A percentile compares a stretch with the other conserved stretches of the same genome.
Conservation (phyloP, 1,284 basidiomycete genomes). For the Flammula alnicola region DNA sequence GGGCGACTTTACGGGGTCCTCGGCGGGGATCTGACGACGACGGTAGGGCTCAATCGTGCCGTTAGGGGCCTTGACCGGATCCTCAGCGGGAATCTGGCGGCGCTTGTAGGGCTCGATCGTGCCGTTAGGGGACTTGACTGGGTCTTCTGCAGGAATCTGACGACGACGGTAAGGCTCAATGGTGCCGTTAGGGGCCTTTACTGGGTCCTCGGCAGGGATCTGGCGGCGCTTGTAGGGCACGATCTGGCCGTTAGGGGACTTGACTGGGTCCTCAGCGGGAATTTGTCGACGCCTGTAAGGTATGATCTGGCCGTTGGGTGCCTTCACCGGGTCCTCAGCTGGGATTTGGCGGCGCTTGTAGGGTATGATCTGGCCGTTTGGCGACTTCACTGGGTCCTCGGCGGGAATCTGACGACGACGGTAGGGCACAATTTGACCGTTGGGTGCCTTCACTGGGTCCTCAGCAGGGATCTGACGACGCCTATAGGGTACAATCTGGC, state of each 20-base stretch:
- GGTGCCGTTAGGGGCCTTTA: constrained; percentile 34
- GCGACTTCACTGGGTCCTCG: constrained; percentile 28
- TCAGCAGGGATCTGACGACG: constrained; percentile 42
- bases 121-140: constrained; percentile 31
- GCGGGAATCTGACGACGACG: constrained; percentile 25
- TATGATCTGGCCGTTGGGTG: constrained; percentile 34
- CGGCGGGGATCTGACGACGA: constrained; percentile 42
- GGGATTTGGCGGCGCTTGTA: constrained; percentile 32
- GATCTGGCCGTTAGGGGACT: constrained; percentile 30
- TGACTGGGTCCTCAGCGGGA: constrained; percentile 33
- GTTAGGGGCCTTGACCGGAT: constrained; percentile 33
- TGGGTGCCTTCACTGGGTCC: constrained; percentile 31
- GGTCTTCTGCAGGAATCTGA: constrained; percentile 30
- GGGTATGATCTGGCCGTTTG: constrained; percentile 27
- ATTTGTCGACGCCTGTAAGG: constrained; percentile 35
- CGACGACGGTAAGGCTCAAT: constrained; percentile 14
- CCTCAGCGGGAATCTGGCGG: constrained; percentile 37
- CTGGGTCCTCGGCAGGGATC: constrained; percentile 39
- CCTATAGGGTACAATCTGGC: constrained; percentile 31
- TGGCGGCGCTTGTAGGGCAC: constrained; percentile 36
- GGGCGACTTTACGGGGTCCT: constrained; percentile 34
- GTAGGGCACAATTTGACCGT: constrained; percentile 28
- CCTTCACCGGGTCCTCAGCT: constrained; percentile 36
- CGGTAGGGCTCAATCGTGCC: constrained; percentile 34
- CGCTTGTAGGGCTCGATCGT: constrained; percentile 25